Base-by-base conservation (phyloP, 2,329 filamentous ascomycete genomes). In the Pyrenophora teres region DNA sequence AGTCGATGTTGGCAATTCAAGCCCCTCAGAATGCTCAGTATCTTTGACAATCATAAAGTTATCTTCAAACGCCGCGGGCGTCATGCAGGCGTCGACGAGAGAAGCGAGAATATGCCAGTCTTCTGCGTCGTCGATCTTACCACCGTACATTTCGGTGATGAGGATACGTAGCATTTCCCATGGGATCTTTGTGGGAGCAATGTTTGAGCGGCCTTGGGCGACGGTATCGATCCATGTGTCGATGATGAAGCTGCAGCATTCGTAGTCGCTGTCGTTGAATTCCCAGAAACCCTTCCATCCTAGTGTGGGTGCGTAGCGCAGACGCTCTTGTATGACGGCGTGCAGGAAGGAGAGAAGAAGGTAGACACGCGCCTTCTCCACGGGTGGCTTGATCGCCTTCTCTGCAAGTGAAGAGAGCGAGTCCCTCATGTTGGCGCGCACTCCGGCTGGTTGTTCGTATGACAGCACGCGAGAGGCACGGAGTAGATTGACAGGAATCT, bases 201-300 rank as follows among this genome's bases (percentile, higher is more conserved):
- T 87, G 73, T 99, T 99, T 54, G 91, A 93, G 52, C 94, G 87
- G 60, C 88, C 91, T 63, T 88, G 86, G 2, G 93, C 89, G 27
- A 90, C 86, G 4, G 81, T 81, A 64, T 97, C 91, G 57, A 97
- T 82, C 94, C 94, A 99, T 27, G 88, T 90, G 70, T 99, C 94
- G 63, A 97, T 91, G 60, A 99, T 95, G 74, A 90, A 94, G 47
- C 91, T 90, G 39, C 90, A 96, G 77, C 94, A 99, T 82, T 99
- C 93, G 75, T 97, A 97, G 76, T 99, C 94, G 64, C 92, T 96
- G 75, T 99, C 95, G 72, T 99, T 99, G 76, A 99, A 99, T 76
- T 99, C 95, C 94, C 95, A 99, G 82, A 97, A 96, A 46, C 92
- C 91, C 79, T 96, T 97, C 94, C 94, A 99, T 54, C 94, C 94